Evolutionary conservation across 176 grass and related monocot genomes (phyloP).

Genomic region (Puya raimondii): DNA sequence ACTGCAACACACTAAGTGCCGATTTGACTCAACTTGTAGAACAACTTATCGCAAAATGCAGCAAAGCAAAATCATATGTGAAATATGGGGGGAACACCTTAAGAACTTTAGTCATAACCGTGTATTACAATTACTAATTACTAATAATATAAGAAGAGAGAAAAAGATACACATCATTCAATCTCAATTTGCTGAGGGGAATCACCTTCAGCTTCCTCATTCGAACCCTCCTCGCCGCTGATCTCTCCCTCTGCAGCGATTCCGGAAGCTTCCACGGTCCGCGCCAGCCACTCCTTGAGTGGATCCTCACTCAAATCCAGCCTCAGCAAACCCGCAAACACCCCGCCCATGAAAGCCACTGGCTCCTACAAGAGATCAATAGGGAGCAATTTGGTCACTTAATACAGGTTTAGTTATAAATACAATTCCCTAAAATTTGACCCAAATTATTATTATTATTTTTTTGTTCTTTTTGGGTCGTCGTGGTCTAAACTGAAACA

Average conservation of each 20-base stretch:
- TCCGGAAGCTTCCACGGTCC: constrained; percentile 71
- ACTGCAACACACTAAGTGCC: too few species aligned
- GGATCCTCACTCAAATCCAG: constrained; percentile 95
- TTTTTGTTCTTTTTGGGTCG: too few species aligned
- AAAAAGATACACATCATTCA: constrained; percentile 46
- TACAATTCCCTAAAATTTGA: not conserved
- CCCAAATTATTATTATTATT: not conserved
- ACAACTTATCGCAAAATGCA: too few species aligned
- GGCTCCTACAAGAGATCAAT: constrained; percentile 53
- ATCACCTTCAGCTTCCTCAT: constrained; percentile 40
- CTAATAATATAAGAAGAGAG: not conserved
- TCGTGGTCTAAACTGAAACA: too few species aligned
- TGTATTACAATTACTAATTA: not conserved
- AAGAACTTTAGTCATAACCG: not conserved
- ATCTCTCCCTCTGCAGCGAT: constrained; percentile 37
- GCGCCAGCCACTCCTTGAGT: constrained; percentile 80
- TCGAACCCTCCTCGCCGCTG: constrained; percentile 22
- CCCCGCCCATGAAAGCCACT: constrained; percentile 84
- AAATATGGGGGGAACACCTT: not conserved
- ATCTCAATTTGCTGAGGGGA: constrained; percentile 82
- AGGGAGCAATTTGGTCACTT: not conserved
- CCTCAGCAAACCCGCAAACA: constrained; percentile 86
- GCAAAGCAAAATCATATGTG: too few species aligned
- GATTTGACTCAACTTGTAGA: too few species aligned
- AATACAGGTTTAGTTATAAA: not conserved